These are phyloP conservation scores for Phytophthora pinifolia DNA, from an alignment of 352 stramenopile species.

Conservation along the genomic window DNA sequence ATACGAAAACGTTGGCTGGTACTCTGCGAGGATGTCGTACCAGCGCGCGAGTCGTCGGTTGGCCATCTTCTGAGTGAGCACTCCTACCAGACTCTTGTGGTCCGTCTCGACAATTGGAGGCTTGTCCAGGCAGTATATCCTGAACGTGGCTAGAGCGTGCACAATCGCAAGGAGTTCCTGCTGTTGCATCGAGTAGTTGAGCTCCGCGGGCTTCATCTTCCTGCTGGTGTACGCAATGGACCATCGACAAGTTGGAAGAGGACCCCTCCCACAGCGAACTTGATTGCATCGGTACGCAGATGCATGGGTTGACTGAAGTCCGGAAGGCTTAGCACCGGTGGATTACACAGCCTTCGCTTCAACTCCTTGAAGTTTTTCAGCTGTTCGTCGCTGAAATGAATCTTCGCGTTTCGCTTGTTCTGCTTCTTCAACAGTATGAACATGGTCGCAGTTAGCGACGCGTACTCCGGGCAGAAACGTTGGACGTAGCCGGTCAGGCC, in stretches of 20 bases:
- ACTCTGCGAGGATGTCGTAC: constrained; percentile 15
- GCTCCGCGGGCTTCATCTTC: not conserved
- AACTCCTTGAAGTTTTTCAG: constrained; percentile 4
- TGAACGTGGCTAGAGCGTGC: not conserved
- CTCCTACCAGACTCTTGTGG: constrained; percentile 13
- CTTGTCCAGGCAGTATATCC: constrained; percentile 4
- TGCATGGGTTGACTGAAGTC: constrained; percentile 4
- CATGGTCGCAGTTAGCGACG: not conserved
- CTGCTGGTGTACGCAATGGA: not conserved
- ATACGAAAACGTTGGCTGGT: constrained; percentile 13
- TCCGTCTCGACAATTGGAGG: constrained; percentile 9
- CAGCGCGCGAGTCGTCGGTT: constrained; percentile 8
- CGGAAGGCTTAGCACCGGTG: not conserved
- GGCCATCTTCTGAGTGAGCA: constrained; percentile 14
- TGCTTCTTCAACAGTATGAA: not conserved
- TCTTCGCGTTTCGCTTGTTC: constrained; percentile 3
- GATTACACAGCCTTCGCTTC: not conserved
- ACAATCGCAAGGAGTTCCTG: constrained; percentile 12
- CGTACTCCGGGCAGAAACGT: not conserved
- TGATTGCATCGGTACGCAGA: constrained; percentile 1
- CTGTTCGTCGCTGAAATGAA: constrained; percentile 1
- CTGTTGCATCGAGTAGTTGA: constrained; percentile 4
- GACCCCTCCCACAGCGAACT: constrained; percentile 4
- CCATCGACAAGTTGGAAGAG: not conserved
- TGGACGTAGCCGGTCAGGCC: constrained; percentile 4